Conservation (phyloP, 495 filamentous ascomycete genomes). For the Aspergillus incahuasiensis region DNA sequence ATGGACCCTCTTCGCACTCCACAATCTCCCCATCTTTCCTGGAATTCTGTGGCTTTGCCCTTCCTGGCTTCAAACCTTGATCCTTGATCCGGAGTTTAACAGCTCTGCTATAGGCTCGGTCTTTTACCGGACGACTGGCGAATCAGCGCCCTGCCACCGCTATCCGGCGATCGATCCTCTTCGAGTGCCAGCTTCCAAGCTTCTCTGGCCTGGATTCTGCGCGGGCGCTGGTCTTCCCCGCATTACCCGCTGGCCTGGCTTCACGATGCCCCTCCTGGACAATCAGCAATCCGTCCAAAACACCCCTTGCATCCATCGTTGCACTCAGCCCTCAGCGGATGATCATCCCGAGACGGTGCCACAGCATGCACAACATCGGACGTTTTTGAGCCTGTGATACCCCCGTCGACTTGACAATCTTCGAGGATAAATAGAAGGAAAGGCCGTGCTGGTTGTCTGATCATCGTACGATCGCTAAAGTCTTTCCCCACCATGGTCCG, state of each 20-base stretch:
- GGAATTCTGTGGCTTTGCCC: neutral
- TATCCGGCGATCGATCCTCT: constrained; percentile 15
- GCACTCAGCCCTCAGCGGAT: neutral
- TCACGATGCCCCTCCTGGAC: neutral
- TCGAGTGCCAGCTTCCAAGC: neutral
- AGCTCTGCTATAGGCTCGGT: constrained; percentile 17
- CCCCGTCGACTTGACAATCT: neutral
- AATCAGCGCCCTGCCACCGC: constrained; percentile 17
- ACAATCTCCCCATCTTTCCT: neutral
- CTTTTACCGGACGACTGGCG: constrained; percentile 30
- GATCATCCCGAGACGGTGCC: constrained; percentile 1
- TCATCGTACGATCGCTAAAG: constrained; percentile 4
- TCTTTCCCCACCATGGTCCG: constrained; percentile 24
- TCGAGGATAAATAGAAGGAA: constrained; percentile 1
- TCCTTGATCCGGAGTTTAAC: neutral
- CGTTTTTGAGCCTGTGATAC: neutral
- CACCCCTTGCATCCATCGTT: neutral
- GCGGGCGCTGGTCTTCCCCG: constrained; percentile 1
- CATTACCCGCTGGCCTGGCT: neutral
- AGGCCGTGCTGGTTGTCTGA: neutral
- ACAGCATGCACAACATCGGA: constrained; percentile 1
- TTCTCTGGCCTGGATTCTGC: neutral
- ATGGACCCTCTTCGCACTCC: neutral
- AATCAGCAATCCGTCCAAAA: neutral
- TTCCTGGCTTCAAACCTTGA: neutral